phyloP scores from a whole-genome alignment of 2,329 filamentous ascomycete species.

The Aspergillus sp. region DNA sequence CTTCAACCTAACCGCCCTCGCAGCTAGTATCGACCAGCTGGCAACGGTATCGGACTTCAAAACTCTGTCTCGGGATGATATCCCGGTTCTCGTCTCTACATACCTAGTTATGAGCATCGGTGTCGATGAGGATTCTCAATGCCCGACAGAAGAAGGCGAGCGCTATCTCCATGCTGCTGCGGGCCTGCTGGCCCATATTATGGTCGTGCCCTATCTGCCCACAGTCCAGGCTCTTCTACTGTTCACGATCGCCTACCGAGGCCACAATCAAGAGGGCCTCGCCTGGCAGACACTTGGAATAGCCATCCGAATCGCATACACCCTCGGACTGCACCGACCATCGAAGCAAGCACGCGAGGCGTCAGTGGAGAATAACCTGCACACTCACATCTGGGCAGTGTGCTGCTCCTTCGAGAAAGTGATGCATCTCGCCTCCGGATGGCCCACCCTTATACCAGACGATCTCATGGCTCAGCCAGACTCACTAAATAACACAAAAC shows the following conservation, averaged over 20 bases:
- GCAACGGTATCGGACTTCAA: not conserved
- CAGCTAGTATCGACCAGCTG: constrained; percentile 1
- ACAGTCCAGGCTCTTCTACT: constrained; percentile 14
- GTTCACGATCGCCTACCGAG: constrained; percentile 12
- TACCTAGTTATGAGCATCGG: constrained; percentile 16
- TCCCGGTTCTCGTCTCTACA: not conserved
- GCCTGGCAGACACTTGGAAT: constrained; percentile 18
- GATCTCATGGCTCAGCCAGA: constrained; percentile 4
- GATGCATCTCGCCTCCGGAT: constrained; percentile 16
- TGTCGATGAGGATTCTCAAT: constrained; percentile 10
- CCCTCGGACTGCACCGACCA: constrained; percentile 12
- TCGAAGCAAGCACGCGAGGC: not conserved
- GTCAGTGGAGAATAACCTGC: not conserved
- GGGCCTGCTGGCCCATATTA: constrained; percentile 11
- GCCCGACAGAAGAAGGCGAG: constrained; percentile 11
- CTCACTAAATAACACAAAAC: not conserved
- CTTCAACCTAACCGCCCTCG: not conserved
- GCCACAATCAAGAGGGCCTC: constrained; percentile 15
- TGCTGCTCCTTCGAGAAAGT: constrained; percentile 16
- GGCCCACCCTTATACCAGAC: constrained; percentile 7
- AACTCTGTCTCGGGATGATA: not conserved
- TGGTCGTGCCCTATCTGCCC: constrained; percentile 15
- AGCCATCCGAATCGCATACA: constrained; percentile 16
- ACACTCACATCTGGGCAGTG: constrained; percentile 7
- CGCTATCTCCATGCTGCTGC: constrained; percentile 14